These are phyloP conservation scores for Chenopodium berlandieri DNA, from an alignment of 148 eudicot species.

Conservation along the genomic window DNA sequence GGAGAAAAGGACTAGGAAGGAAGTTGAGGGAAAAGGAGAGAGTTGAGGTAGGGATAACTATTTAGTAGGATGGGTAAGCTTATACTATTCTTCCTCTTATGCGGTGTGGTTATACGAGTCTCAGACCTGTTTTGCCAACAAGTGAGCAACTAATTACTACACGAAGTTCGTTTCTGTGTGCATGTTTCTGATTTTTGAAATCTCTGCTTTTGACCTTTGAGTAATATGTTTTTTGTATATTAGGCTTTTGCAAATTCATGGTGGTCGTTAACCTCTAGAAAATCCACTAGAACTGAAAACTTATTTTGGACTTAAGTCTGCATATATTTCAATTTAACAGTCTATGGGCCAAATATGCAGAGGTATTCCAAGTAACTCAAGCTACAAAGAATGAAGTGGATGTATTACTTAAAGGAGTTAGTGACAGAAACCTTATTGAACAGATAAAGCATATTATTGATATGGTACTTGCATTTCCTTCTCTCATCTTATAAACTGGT, in stretches of 20 bases:
- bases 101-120: background rate
- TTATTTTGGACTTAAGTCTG: background rate
- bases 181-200: background rate
- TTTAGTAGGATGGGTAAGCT: no score
- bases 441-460: slow-evolving; percentile 76
- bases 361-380: slow-evolving; percentile 47
- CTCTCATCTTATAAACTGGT: background rate
- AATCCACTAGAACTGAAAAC: background rate
- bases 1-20: background rate
- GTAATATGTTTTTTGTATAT: background rate
- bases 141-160: background rate
- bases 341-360: slow-evolving; percentile 33
- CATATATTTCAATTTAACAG: slow-evolving; percentile 6
- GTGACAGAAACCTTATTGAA: slow-evolving; percentile 50
- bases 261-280: background rate
- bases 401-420: slow-evolving; percentile 44
- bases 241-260: background rate
- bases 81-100: no score
- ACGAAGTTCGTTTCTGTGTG: background rate
- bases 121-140: background rate
- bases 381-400: slow-evolving; percentile 54
- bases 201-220: background rate
- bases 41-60: background rate
- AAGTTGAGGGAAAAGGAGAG: background rate
- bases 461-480: slow-evolving; percentile 52